Evolutionary conservation across 805 yeast genomes (phyloP).

Genomic region (Ogataea trehalophila): DNA sequence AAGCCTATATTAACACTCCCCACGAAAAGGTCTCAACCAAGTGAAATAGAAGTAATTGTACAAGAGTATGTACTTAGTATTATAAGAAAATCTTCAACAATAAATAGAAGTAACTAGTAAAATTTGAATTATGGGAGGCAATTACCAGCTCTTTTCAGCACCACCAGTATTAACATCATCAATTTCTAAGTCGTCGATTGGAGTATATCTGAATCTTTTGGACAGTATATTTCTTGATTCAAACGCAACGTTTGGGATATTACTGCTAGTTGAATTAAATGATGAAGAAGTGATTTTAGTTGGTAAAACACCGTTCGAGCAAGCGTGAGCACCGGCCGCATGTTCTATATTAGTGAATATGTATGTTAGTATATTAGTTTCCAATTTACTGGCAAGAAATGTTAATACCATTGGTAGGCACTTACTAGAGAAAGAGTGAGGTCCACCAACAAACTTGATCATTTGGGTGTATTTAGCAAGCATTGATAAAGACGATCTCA

Average conservation of each 20-base stretch:
- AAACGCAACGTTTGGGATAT: constrained; percentile 20
- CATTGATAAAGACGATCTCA: constrained; percentile 28
- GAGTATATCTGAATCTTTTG: constrained; percentile 61
- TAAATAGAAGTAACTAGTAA: background rate
- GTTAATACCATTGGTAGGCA: constrained; percentile 7
- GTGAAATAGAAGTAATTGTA: too few relatives aligned
- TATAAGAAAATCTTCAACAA: background rate
- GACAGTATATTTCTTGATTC: constrained; percentile 66
- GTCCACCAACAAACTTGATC: constrained; percentile 85
- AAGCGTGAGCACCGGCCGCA: constrained; percentile 29
- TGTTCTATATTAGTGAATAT: constrained; percentile 10
- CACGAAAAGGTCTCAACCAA: too few relatives aligned
- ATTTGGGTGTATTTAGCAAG: constrained; percentile 52
- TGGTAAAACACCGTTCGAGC: constrained; percentile 32
- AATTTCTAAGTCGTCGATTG: constrained; percentile 62
- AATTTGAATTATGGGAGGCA: too few relatives aligned
- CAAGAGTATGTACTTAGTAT: too few relatives aligned
- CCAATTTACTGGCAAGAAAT: background rate
- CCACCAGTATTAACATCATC: constrained; percentile 82
- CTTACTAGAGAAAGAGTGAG: constrained; percentile 51
- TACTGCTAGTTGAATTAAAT: background rate
- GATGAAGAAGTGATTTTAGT: constrained; percentile 1
- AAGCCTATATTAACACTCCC: too few relatives aligned
- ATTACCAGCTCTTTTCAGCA: constrained; percentile 39
- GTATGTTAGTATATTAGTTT: background rate